phyloP scores from a whole-genome alignment of 2,329 filamentous ascomycete species.

The Curvularia verruculosa region DNA sequence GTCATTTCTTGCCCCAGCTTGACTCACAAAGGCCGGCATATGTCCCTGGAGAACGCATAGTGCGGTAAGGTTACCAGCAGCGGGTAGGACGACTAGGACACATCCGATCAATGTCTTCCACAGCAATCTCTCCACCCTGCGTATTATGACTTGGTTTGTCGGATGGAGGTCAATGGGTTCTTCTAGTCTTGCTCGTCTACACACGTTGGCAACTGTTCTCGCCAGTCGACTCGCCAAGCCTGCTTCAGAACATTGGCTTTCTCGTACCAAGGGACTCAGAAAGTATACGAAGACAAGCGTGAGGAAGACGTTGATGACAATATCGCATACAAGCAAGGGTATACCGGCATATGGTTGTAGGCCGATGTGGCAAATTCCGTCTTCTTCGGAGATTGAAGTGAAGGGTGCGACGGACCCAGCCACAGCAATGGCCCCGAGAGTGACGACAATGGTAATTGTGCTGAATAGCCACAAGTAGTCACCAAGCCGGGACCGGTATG shows the following conservation, averaged over 20 bases:
- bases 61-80: constrained; percentile 46
- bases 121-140: constrained; percentile 35
- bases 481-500: constrained; percentile 36
- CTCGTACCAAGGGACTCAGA: constrained; percentile 40
- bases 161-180: constrained; percentile 15
- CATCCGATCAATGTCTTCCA: constrained; percentile 43
- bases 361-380: constrained; percentile 50
- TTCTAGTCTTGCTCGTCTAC: constrained; percentile 7
- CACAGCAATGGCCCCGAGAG: constrained; percentile 40
- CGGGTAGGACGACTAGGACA: constrained; percentile 49
- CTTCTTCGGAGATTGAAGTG: constrained; percentile 34
- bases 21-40: constrained; percentile 46
- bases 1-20: not conserved
- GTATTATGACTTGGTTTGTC: constrained; percentile 25
- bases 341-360: constrained; percentile 46
- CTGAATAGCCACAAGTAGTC: constrained; percentile 48
- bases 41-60: constrained; percentile 39
- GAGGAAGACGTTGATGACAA: constrained; percentile 49
- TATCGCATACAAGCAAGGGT: constrained; percentile 48
- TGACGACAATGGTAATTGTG: constrained; percentile 31
- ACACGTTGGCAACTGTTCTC: constrained; percentile 20
- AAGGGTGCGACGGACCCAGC: constrained; percentile 42
- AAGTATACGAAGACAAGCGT: constrained; percentile 49
- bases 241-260: constrained; percentile 8
- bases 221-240: constrained; percentile 23